Percentiles rank a stretch among this genome's conserved stretches.
phyloP scores from a whole-genome alignment of 768 basidiomycete genomes.

The Lentinula lateritia region DNA sequence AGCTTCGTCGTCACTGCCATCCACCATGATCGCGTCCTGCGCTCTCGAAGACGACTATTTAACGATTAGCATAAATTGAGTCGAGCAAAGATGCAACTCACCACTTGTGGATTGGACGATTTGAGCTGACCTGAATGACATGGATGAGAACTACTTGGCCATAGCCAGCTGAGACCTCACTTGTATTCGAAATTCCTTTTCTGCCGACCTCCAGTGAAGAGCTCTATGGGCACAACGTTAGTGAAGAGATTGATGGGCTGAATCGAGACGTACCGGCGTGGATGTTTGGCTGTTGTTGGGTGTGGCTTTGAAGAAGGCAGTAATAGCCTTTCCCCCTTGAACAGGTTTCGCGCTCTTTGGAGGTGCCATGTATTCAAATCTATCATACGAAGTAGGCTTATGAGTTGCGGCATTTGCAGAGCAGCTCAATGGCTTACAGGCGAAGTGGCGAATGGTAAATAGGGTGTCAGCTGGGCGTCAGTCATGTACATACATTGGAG shows the following conservation, averaged over 20 bases:
- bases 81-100: background rate
- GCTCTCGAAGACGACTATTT: background rate
- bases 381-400: background rate
- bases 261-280: background rate
- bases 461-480: too few species aligned
- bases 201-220: background rate
- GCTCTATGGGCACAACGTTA: background rate
- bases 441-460: too few species aligned
- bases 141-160: background rate
- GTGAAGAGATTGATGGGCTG: too few species aligned
- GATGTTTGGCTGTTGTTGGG: background rate
- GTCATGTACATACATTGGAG: too few species aligned
- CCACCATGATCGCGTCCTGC: constrained; percentile 4
- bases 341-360: background rate
- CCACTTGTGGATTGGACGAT: background rate
- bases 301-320: background rate
- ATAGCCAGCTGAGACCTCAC: background rate
- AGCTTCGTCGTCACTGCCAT: background rate
- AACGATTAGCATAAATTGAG: background rate
- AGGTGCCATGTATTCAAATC: background rate
- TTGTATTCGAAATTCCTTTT: background rate
- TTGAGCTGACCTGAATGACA: background rate
- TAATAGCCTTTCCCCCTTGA: background rate
- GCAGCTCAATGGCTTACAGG: background rate
- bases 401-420: background rate